phyloP scores from a whole-genome alignment of 108 stramenopile species.

The Cylindrotheca fusiformis region DNA sequence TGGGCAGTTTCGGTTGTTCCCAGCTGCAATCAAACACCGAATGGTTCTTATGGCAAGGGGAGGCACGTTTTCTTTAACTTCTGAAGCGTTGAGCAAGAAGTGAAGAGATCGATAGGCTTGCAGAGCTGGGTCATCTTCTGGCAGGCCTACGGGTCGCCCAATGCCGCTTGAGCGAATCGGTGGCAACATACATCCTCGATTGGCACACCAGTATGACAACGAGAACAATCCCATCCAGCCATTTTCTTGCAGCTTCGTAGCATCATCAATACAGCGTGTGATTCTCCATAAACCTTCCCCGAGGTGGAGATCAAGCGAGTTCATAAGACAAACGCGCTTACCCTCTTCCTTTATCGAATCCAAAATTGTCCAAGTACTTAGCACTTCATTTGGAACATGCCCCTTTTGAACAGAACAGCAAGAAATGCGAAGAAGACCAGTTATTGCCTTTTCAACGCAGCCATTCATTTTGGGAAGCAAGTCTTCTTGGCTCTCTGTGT shows the following conservation, averaged over 20 bases:
- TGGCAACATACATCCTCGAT: slow-evolving; percentile 43
- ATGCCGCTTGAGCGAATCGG: slow-evolving; percentile 15
- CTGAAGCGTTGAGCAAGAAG: slow-evolving; percentile 64
- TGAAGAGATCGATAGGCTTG: slow-evolving; percentile 81
- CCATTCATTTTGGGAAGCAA: slow-evolving; percentile 38
- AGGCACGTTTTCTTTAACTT: slow-evolving; percentile 58
- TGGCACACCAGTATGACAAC: slow-evolving; percentile 65
- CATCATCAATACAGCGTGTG: slow-evolving; percentile 61
- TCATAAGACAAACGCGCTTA: slow-evolving; percentile 15
- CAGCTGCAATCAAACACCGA: slow-evolving; percentile 53
- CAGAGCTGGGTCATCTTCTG: slow-evolving; percentile 76
- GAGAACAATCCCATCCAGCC: slow-evolving; percentile 76
- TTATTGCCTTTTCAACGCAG: slow-evolving; percentile 75
- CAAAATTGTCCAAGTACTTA: slow-evolving; percentile 44
- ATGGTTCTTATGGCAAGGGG: slow-evolving; percentile 41
- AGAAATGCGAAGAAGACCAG: slow-evolving; percentile 69
- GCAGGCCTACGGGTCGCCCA: slow-evolving; percentile 35
- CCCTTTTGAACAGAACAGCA: slow-evolving; percentile 50
- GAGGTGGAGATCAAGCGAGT: slow-evolving; percentile 63
- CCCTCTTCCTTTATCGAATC: slow-evolving; percentile 34
- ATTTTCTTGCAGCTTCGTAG: slow-evolving; percentile 36
- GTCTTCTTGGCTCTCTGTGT: slow-evolving; percentile 11
- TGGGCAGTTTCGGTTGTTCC: slow-evolving; percentile 62
- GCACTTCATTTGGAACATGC: slow-evolving; percentile 58
- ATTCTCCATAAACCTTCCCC: slow-evolving; percentile 82